A percentile compares a stretch with the other conserved stretches of the same genome.
Conservation (phyloP, 345 rosid species). For the Punica granatum region DNA sequence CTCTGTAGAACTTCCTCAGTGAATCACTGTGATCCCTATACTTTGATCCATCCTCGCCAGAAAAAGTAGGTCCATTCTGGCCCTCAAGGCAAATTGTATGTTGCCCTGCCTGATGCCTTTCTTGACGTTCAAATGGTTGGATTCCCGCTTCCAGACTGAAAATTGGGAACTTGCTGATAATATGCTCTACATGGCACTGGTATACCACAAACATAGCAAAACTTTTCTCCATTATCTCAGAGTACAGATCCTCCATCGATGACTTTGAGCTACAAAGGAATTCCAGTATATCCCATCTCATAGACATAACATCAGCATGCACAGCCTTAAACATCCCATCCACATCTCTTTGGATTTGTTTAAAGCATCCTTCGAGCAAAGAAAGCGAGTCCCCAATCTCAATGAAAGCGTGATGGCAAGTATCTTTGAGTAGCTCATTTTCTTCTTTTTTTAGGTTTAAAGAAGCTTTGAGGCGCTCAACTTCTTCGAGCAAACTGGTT, state of each 20-base stretch:
- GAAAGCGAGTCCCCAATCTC: conserved; percentile 48
- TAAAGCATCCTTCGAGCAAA: conserved; percentile 47
- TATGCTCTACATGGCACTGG: conserved; percentile 41
- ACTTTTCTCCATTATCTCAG: conserved; percentile 50
- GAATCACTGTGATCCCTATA: conserved; percentile 19
- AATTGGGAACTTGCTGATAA: conserved; percentile 25
- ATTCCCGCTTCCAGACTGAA: conserved; percentile 16
- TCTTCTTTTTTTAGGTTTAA: conserved; percentile 44
- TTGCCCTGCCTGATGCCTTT: conserved; percentile 10
- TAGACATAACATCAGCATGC: conserved; percentile 33
- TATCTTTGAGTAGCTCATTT: conserved; percentile 39
- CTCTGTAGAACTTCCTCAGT: conserved; percentile 23
- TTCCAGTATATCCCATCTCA: conserved; percentile 37
- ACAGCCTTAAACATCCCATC: conserved; percentile 43
- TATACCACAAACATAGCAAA: conserved; percentile 35
- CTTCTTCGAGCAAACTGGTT: conserved; percentile 39
- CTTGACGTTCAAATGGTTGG: conserved; percentile 18
- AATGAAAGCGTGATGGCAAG: conserved; percentile 23
- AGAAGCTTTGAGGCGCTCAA: conserved; percentile 49
- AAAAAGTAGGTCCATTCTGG: conserved; percentile 11
- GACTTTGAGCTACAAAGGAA: conserved; percentile 35
- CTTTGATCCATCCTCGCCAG: conserved; percentile 16
- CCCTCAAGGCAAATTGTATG: conserved; percentile 9
- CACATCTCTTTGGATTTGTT: conserved; percentile 49
- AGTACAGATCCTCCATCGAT: conserved; percentile 48